Percentiles rank a stretch among this genome's conserved stretches.
Evolutionary conservation across 805 yeast species (phyloP).

Genomic region (Ogataea corticis): DNA sequence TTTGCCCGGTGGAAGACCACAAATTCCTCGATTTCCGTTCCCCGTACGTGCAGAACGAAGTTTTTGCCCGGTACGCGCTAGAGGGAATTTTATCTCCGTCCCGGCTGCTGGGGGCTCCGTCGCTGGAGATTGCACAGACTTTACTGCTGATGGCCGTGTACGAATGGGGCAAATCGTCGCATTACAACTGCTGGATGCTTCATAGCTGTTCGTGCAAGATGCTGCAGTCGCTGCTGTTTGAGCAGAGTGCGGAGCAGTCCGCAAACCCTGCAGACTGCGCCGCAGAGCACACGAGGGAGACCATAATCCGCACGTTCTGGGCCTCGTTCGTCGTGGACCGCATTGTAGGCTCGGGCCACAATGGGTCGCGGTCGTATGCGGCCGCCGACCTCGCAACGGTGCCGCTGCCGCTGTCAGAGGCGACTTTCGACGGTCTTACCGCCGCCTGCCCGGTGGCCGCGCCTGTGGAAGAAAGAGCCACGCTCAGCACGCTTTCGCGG

Average conservation of each 20-base stretch:
- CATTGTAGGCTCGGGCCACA: slow-evolving; percentile 11
- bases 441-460: not conserved
- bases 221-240: slow-evolving; percentile 10
- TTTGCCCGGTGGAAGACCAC: slow-evolving; percentile 3
- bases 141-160: slow-evolving; percentile 8
- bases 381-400: not conserved
- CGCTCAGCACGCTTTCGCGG: not conserved
- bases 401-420: slow-evolving; percentile 11
- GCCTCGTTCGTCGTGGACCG: slow-evolving; percentile 12
- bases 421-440: slow-evolving; percentile 1
- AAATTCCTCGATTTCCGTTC: not conserved
- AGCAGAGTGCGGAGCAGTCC: slow-evolving; percentile 2
- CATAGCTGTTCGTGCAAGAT: slow-evolving; percentile 10
- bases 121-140: slow-evolving; percentile 6
- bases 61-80: slow-evolving; percentile 3
- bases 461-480: no score
- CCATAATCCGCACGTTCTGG: slow-evolving; percentile 13
- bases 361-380: slow-evolving; percentile 4
- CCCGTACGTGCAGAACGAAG: slow-evolving; percentile 3
- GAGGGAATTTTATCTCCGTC: slow-evolving; percentile 1
- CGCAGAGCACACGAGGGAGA: no score
- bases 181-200: slow-evolving; percentile 14
- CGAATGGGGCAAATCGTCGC: slow-evolving; percentile 11
- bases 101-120: slow-evolving; percentile 5
- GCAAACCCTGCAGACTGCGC: no score